Base-by-base conservation (phyloP, 2,329 filamentous ascomycete genomes). In the Atkinsonella texensis region DNA sequence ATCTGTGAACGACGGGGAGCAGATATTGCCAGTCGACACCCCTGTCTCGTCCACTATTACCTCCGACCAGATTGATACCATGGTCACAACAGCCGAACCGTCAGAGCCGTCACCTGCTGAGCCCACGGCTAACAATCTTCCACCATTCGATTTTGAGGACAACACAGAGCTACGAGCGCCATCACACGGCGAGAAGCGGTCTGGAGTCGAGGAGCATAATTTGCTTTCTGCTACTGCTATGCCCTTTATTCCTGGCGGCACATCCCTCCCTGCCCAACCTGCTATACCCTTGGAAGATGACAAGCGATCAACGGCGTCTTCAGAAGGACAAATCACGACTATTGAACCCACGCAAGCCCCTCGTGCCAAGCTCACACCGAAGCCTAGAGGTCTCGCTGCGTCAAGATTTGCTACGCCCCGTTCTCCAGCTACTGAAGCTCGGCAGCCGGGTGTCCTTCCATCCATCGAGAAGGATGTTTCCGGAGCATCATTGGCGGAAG, bases 191-290 rank as follows among this genome's bases (percentile, higher is more conserved):
- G 71, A 75, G 2, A 69, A 71, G 15, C 58, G 53, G 13, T 68
- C 48, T 17, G 58, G 62, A 68, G 56, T 71, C 71, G 51, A 63
- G 70, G 62, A 63, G 63, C 46, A 73, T 57, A 76, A 75, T 57
- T 81, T 81, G 4, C 51, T 62, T 11, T 90, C 87, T 38, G 84
- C 85, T 4, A 75, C 80, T 15, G 85, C 87, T 0, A 80, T 79
- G 59, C 76, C 85, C 0, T 94, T 93, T 63, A 76, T 73, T 4
- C 76, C 77, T 13, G 68, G 71, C 17, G 67, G 61, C 33, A 55
- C 62, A 57, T 53, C 66, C 54, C 58, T 61, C 39, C 52, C 62
- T 31, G 59, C 60, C 1, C 49, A 53, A 10, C 28, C 28, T 2
- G 20, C 56, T 4, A 49, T 54, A 11, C 57, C 20, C 12, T 43